phyloP scores from a whole-genome alignment of 1,284 basidiomycete genomes.

The Singerocomus inundabilis region DNA sequence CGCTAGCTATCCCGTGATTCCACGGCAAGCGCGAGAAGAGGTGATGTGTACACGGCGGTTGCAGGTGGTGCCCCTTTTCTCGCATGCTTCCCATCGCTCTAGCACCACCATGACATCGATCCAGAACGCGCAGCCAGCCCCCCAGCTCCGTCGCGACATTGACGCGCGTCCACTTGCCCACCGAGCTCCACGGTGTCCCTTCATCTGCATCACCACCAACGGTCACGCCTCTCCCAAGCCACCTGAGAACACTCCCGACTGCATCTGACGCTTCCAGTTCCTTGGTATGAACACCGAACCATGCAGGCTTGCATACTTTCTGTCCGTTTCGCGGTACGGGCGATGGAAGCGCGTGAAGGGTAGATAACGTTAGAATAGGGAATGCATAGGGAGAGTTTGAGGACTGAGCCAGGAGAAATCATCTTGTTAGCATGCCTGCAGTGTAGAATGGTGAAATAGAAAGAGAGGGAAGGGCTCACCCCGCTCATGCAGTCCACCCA shows the following conservation, averaged over 20 bases:
- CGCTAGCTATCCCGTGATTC: constrained; percentile 27
- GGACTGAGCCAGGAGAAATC: constrained; percentile 54
- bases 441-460: not conserved
- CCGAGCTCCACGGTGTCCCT: constrained; percentile 24
- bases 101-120: constrained; percentile 7
- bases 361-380: constrained; percentile 74
- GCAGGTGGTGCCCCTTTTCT: not conserved
- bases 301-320: constrained; percentile 75
- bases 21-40: constrained; percentile 59
- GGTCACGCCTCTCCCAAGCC: constrained; percentile 43
- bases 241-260: constrained; percentile 53
- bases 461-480: constrained; percentile 44
- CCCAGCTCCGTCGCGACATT: constrained; percentile 62
- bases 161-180: constrained; percentile 51
- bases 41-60: constrained; percentile 45
- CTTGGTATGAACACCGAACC: constrained; percentile 58
- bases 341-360: constrained; percentile 80
- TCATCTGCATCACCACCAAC: constrained; percentile 17
- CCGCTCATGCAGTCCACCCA: constrained; percentile 76
- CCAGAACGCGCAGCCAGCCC: constrained; percentile 51
- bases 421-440: not conserved
- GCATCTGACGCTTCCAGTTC: constrained; percentile 59
- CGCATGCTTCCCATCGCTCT: constrained; percentile 24
- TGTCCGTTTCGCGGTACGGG: constrained; percentile 80
- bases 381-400: constrained; percentile 81